Percentiles rank a stretch among this genome's conserved stretches.
These are phyloP conservation scores for Serendipita sp. DNA, from an alignment of 768 basidiomycete species.

Conservation along the genomic window DNA sequence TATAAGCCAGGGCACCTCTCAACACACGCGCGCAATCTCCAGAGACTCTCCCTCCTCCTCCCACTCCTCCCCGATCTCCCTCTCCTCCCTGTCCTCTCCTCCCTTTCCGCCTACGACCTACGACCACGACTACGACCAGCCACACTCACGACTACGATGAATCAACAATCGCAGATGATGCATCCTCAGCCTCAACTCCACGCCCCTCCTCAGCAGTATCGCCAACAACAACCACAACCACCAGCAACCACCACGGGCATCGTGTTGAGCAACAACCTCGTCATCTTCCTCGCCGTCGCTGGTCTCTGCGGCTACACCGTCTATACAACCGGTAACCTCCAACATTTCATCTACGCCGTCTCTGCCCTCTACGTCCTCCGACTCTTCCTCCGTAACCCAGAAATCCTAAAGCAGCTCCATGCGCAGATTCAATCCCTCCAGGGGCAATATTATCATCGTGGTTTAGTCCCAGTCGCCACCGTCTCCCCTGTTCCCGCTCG, in stretches of 20 bases:
- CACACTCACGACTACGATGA: not conserved
- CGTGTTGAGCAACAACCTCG: not conserved
- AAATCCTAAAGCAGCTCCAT: not conserved
- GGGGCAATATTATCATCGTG: not conserved
- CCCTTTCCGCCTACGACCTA: not conserved
- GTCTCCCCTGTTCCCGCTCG: too few species aligned
- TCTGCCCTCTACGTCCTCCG: not conserved
- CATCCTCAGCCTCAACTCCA: not conserved
- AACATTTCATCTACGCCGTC: not conserved
- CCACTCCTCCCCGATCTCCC: not conserved
- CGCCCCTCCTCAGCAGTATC: not conserved
- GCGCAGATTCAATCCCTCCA: not conserved
- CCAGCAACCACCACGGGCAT: not conserved
- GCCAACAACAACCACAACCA: not conserved
- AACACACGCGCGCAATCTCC: not conserved
- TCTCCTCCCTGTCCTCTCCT: not conserved
- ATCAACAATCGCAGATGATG: too few species aligned
- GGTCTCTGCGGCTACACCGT: not conserved
- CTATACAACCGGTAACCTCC: conserved; percentile 5
- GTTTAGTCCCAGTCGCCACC: too few species aligned
- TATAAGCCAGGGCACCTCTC: not conserved
- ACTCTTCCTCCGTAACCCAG: conserved; percentile 1
- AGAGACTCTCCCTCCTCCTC: not conserved
- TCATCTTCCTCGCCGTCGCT: not conserved
- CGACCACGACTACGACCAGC: too few species aligned